Conservation (phyloP, 441 rosid species). For the Adansonia grandidieri region DNA sequence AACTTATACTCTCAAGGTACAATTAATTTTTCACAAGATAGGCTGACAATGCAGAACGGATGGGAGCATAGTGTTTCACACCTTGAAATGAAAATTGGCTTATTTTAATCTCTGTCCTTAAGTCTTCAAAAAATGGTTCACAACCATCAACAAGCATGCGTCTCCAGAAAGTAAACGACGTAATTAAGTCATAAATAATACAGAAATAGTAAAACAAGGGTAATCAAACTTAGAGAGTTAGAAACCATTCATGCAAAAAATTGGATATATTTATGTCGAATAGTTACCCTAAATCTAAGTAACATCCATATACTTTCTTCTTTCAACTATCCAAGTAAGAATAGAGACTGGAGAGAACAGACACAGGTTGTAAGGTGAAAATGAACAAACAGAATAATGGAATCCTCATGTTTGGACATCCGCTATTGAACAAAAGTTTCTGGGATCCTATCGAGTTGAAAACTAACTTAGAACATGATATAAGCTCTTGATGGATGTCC, state of each 20-base stretch:
- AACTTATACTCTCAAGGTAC: background rate
- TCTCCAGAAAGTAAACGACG: slow-evolving; percentile 22
- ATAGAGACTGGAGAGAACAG: too few species aligned
- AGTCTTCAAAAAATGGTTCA: slow-evolving; percentile 80
- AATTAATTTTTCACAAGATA: background rate
- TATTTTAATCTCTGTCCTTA: slow-evolving; percentile 71
- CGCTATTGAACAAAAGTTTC: slow-evolving; percentile 30
- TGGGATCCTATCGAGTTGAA: background rate
- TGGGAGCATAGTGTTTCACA: slow-evolving; percentile 66
- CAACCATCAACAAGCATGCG: slow-evolving; percentile 81
- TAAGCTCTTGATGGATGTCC: slow-evolving; percentile 68
- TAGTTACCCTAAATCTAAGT: too few species aligned
- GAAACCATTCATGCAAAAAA: background rate
- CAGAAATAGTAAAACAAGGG: background rate
- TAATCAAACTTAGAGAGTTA: background rate
- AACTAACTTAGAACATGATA: slow-evolving; percentile 45
- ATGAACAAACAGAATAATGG: background rate
- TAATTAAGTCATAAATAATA: slow-evolving; percentile 18
- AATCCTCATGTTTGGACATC: too few species aligned
- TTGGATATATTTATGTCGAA: too few species aligned
- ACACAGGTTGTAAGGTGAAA: background rate
- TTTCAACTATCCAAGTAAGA: background rate
- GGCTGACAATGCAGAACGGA: background rate
- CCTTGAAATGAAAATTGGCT: slow-evolving; percentile 54
- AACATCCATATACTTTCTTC: background rate